These are phyloP conservation scores for Salix suchowensis DNA, from an alignment of 345 rosid genomes.

Conservation along the genomic window DNA sequence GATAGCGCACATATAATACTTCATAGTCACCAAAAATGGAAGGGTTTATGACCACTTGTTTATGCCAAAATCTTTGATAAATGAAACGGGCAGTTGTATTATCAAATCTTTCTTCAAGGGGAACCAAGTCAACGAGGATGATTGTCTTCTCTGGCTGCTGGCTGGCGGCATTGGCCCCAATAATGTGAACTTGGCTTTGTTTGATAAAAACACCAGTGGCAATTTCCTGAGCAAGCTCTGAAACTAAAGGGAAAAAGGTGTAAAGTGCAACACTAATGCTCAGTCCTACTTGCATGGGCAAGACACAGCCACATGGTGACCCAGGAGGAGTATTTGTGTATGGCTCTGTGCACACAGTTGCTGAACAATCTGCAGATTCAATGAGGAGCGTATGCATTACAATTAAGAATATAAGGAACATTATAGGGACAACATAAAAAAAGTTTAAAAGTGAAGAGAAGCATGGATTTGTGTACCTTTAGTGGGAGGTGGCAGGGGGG, in stretches of 20 bases:
- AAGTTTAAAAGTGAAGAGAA: slow-evolving; percentile 6
- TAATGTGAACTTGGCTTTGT: slow-evolving; percentile 91
- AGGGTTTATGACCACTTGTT: slow-evolving; percentile 57
- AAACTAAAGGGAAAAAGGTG: slow-evolving; percentile 92
- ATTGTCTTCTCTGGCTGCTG: slow-evolving; percentile 79
- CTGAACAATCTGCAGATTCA: slow-evolving; percentile 61
- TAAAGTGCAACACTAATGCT: slow-evolving; percentile 74
- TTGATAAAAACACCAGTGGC: slow-evolving; percentile 87
- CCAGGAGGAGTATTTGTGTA: slow-evolving; percentile 91
- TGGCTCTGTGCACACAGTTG: slow-evolving; percentile 70
- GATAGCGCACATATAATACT: slow-evolving; percentile 79
- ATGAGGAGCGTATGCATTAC: slow-evolving; percentile 21
- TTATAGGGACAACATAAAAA: slow-evolving; percentile 2
- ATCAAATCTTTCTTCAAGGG: slow-evolving; percentile 73
- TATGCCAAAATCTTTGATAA: slow-evolving; percentile 81
- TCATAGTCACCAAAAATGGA: slow-evolving; percentile 71
- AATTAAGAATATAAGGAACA: slow-evolving; percentile 1
- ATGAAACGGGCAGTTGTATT: slow-evolving; percentile 69
- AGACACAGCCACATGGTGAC: slow-evolving; percentile 86
- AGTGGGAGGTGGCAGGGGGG: slow-evolving; percentile 74
- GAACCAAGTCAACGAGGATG: slow-evolving; percentile 84
- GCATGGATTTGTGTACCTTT: slow-evolving; percentile 45
- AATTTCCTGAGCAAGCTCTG: slow-evolving; percentile 74
- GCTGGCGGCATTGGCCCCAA: slow-evolving; percentile 88
- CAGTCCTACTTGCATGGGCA: slow-evolving; percentile 90